Evolutionary conservation across 2,329 filamentous ascomycete genomes (phyloP).

Genomic region (Beauveria varroae): DNA sequence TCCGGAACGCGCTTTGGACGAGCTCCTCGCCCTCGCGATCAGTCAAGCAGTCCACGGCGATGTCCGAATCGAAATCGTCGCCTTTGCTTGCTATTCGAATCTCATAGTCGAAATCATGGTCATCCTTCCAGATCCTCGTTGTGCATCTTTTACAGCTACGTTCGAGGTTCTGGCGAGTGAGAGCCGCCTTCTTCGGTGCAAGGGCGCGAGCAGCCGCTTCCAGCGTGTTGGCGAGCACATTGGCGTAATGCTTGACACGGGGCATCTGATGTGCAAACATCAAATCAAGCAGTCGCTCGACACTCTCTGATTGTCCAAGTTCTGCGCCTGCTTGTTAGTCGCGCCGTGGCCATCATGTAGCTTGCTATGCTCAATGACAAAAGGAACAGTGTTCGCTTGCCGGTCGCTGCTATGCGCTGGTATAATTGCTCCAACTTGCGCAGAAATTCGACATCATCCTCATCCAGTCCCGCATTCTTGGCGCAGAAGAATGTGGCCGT

Average conservation of each 20-base stretch:
- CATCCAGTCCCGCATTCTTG: background rate
- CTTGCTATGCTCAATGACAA: background rate
- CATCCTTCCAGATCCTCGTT: background rate
- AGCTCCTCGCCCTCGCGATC: background rate
- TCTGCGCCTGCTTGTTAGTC: background rate
- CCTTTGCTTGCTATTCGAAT: background rate
- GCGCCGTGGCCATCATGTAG: no score
- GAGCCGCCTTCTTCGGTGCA: background rate
- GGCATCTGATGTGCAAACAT: background rate
- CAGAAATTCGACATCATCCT: background rate
- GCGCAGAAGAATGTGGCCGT: background rate
- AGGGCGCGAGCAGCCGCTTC: background rate
- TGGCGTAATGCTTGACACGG: background rate
- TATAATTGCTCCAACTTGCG: background rate
- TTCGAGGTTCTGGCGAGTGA: background rate
- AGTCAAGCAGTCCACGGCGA: background rate
- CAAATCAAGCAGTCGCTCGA: background rate
- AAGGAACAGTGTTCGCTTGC: background rate
- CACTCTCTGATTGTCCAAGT: background rate
- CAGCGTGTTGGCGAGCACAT: background rate
- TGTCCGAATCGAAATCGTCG: background rate
- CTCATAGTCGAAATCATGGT: background rate
- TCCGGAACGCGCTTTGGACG: background rate
- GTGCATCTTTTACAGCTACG: no score
- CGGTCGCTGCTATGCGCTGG: background rate